Percentiles rank a stretch among this genome's conserved stretches.
phyloP scores from a whole-genome alignment of 352 stramenopile species.

The Pythium inflatum region DNA sequence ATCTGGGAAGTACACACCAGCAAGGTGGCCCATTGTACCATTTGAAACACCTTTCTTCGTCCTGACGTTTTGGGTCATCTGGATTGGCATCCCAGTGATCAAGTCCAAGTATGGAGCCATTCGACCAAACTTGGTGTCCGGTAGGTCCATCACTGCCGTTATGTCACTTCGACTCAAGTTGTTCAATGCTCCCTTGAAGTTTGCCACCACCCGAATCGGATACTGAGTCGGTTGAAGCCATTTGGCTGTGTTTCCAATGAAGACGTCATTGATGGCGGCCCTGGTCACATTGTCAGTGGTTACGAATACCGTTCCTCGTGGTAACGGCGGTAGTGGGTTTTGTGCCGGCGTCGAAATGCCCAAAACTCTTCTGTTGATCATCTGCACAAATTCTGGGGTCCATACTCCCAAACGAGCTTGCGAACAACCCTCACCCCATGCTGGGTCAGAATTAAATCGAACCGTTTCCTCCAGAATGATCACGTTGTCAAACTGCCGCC shows the following conservation, averaged over 20 bases:
- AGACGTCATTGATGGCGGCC: slow-evolving; percentile 16
- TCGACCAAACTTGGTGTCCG: slow-evolving; percentile 25
- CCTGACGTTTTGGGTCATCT: slow-evolving; percentile 24
- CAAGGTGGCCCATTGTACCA: too few relatives aligned
- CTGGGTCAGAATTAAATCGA: slow-evolving; percentile 30
- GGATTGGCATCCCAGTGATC: slow-evolving; percentile 25
- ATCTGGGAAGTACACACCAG: too few relatives aligned
- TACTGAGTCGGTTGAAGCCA: background rate
- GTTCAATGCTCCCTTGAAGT: slow-evolving; percentile 23
- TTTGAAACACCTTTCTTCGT: slow-evolving; percentile 29
- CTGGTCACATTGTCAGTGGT: slow-evolving; percentile 15
- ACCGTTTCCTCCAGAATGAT: slow-evolving; percentile 21
- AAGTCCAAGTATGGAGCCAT: slow-evolving; percentile 27
- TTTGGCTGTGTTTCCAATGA: slow-evolving; percentile 6
- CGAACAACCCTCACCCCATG: slow-evolving; percentile 32
- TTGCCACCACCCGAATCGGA: slow-evolving; percentile 18
- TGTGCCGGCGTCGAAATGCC: background rate
- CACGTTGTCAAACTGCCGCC: slow-evolving; percentile 8
- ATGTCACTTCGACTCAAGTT: slow-evolving; percentile 21
- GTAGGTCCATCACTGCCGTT: background rate
- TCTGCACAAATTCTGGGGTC: background rate
- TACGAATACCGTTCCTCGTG: slow-evolving; percentile 13
- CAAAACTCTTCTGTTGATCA: slow-evolving; percentile 6
- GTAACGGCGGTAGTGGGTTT: background rate
- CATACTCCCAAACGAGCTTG: slow-evolving; percentile 18